These are phyloP conservation scores for Fusarium anthophilum DNA, from an alignment of 2,329 filamentous ascomycete species.

Conservation along the genomic window DNA sequence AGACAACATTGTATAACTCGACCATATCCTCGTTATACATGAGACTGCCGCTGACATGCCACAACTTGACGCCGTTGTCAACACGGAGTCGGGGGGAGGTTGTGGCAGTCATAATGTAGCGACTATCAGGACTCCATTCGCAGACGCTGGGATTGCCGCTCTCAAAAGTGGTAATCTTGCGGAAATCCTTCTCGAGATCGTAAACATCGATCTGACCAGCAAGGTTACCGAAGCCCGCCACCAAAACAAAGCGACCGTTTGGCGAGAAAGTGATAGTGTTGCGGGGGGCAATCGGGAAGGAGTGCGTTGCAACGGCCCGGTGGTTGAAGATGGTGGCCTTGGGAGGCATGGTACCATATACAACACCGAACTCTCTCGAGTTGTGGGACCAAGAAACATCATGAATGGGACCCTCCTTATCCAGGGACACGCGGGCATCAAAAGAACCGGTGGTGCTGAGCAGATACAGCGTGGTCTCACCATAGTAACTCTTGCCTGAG, in stretches of 20 bases:
- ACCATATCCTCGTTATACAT: slow-evolving; percentile 97
- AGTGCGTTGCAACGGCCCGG: slow-evolving; percentile 82
- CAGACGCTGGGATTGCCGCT: slow-evolving; percentile 96
- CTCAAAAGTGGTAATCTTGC: slow-evolving; percentile 92
- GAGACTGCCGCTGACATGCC: slow-evolving; percentile 87
- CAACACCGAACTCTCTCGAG: slow-evolving; percentile 95
- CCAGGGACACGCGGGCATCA: slow-evolving; percentile 89
- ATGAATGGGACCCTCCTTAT: slow-evolving; percentile 98
- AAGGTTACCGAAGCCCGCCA: slow-evolving; percentile 97
- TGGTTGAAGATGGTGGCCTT: slow-evolving; percentile 99
- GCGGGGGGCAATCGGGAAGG: slow-evolving; percentile 85
- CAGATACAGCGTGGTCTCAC: slow-evolving; percentile 96
- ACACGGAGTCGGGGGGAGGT: slow-evolving; percentile 94
- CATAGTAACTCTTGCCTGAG: slow-evolving; percentile 99
- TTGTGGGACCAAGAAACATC: slow-evolving; percentile 99
- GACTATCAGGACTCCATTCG: slow-evolving; percentile 96
- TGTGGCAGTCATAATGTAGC: slow-evolving; percentile 96
- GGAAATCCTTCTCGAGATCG: slow-evolving; percentile 92
- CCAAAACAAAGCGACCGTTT: slow-evolving; percentile 88
- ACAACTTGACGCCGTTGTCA: slow-evolving; percentile 95
- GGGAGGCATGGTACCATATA: slow-evolving; percentile 99
- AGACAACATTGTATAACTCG: slow-evolving; percentile 90
- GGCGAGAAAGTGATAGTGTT: slow-evolving; percentile 97
- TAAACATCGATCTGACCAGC: slow-evolving; percentile 98
- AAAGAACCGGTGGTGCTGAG: slow-evolving; percentile 91